A percentile compares a stretch with the other conserved stretches of the same genome.
Conservation (phyloP, 2,329 filamentous ascomycete genomes). For the Leptographium lundbergii region DNA sequence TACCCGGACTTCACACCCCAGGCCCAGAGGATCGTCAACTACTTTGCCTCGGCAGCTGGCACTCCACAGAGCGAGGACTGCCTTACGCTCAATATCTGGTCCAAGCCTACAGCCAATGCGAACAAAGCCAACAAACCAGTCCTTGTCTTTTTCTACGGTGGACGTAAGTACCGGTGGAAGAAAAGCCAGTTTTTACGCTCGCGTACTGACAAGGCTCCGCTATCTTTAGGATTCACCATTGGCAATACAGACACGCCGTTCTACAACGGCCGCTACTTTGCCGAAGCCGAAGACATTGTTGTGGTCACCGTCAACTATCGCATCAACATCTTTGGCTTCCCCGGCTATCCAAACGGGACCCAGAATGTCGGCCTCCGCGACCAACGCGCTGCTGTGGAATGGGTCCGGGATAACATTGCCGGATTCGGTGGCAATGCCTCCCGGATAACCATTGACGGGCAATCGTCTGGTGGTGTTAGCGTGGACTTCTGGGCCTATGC, state of each 20-base stretch:
- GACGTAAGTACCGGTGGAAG: slow-evolving; percentile 9
- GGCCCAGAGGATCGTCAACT: slow-evolving; percentile 15
- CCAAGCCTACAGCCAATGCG: slow-evolving; percentile 12
- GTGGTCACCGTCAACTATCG: slow-evolving; percentile 36
- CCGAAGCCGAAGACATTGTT: slow-evolving; percentile 28
- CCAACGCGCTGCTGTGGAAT: slow-evolving; percentile 36
- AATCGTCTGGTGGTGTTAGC: slow-evolving; percentile 26
- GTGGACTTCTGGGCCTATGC: slow-evolving; percentile 37
- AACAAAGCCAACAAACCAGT: slow-evolving; percentile 19
- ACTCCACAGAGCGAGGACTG: slow-evolving; percentile 23
- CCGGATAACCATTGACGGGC: slow-evolving; percentile 28
- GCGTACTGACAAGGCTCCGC: no score
- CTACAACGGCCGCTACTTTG: slow-evolving; percentile 31
- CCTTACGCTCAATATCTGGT: slow-evolving; percentile 26
- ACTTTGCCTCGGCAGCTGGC: slow-evolving; percentile 13
- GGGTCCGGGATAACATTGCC: slow-evolving; percentile 32
- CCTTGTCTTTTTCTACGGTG: slow-evolving; percentile 25
- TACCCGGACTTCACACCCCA: slow-evolving; percentile 19
- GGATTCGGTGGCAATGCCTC: slow-evolving; percentile 31
- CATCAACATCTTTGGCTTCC: slow-evolving; percentile 29
- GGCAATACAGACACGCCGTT: slow-evolving; percentile 22
- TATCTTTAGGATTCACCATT: slow-evolving; percentile 12
- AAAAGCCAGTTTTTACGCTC: no score
- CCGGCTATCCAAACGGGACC: slow-evolving; percentile 15
- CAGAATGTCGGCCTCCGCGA: slow-evolving; percentile 36